phyloP scores from a whole-genome alignment of 306 rosid species.

The Quercus agrifolia region DNA sequence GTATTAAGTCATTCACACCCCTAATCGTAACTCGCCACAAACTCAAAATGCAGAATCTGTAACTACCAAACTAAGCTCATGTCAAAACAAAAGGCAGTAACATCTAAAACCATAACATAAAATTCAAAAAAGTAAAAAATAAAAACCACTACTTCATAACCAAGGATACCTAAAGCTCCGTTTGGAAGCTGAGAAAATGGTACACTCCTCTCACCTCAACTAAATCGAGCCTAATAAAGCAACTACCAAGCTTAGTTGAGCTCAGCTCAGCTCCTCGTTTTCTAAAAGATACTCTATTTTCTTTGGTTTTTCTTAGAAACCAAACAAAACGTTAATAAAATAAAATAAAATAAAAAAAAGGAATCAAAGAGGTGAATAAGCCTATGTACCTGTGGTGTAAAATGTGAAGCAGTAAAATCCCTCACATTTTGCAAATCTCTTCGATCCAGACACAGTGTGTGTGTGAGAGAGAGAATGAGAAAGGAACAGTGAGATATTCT shows the following conservation, averaged over 20 bases:
- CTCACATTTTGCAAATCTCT: constrained; percentile 23
- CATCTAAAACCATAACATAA: neutral
- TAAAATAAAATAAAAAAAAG: too few relatives aligned
- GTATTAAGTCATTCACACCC: neutral
- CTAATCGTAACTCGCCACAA: neutral
- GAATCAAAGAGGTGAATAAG: neutral
- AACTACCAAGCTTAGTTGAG: neutral
- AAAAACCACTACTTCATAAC: neutral
- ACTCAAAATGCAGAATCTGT: neutral
- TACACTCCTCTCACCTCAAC: neutral
- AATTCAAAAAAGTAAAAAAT: neutral
- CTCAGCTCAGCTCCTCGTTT: neutral
- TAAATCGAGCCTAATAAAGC: neutral
- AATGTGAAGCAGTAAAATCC: constrained; percentile 7
- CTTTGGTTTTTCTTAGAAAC: neutral
- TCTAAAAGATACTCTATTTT: neutral
- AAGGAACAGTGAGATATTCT: neutral
- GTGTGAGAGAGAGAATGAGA: neutral
- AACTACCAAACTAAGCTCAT: neutral
- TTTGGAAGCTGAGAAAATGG: constrained; percentile 11
- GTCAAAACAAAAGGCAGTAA: neutral
- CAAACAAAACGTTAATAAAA: neutral
- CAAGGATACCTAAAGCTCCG: neutral
- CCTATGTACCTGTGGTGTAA: neutral
- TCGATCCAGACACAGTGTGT: constrained; percentile 11